These are phyloP conservation scores for Amaranthus cruentus DNA, from an alignment of 148 eudicot species.

Conservation along the genomic window DNA sequence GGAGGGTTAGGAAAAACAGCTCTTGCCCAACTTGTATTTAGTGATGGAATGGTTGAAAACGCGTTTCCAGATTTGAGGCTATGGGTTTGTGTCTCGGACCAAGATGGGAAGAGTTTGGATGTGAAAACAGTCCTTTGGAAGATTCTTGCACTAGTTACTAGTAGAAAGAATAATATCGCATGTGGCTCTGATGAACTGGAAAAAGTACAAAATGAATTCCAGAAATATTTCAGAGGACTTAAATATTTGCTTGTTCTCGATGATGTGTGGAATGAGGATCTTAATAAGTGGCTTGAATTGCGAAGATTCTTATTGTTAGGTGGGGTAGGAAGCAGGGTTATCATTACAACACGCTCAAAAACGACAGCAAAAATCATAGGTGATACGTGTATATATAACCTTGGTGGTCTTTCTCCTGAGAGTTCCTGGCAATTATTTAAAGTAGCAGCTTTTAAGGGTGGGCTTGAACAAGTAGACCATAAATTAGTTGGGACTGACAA, in stretches of 20 bases:
- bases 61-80: slow-evolving; percentile 2
- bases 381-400: not conserved
- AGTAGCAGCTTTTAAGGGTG: slow-evolving; percentile 9
- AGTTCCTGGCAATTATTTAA: slow-evolving; percentile 19
- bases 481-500: not conserved
- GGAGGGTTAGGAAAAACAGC: slow-evolving; percentile 37
- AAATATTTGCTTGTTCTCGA: slow-evolving; percentile 28
- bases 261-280: slow-evolving; percentile 31
- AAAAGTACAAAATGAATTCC: not conserved
- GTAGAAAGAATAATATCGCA: not conserved
- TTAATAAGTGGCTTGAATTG: slow-evolving; percentile 6
- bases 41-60: not conserved
- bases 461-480: not conserved
- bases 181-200: not conserved
- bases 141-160: slow-evolving; percentile 3
- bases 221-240: not conserved
- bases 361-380: slow-evolving; percentile 10
- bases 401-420: slow-evolving; percentile 11
- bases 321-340: slow-evolving; percentile 14
- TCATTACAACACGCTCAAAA: slow-evolving; percentile 28
- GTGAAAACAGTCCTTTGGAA: slow-evolving; percentile 10
- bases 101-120: slow-evolving; percentile 9
- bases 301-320: slow-evolving; percentile 12
- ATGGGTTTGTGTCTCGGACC: slow-evolving; percentile 30
- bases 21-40: slow-evolving; percentile 25